These are phyloP conservation scores for Lunasporangiospora selenospora DNA, from an alignment of 192 early-diverging fungal species.

Conservation along the genomic window DNA sequence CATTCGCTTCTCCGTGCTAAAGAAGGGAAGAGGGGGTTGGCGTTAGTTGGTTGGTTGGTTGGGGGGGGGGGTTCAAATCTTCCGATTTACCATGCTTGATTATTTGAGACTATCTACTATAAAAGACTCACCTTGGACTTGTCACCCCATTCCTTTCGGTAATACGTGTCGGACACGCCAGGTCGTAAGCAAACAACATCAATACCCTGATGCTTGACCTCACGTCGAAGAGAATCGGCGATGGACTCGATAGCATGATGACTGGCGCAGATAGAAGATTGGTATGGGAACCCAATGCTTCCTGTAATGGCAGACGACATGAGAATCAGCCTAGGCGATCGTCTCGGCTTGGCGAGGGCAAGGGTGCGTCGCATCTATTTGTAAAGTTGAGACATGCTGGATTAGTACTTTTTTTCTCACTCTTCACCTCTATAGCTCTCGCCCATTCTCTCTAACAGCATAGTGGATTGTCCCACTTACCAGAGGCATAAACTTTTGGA, in stretches of 20 bases:
- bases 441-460: too few relatives aligned
- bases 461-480: too few relatives aligned
- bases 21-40: too few relatives aligned
- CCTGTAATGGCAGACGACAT: constrained; percentile 33
- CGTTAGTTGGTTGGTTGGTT: background rate
- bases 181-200: constrained; percentile 45
- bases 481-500: constrained; percentile 36
- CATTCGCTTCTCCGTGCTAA: background rate
- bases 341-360: constrained; percentile 27
- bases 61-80: background rate
- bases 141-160: constrained; percentile 23
- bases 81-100: too few relatives aligned
- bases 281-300: constrained; percentile 34
- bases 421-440: too few relatives aligned
- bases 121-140: constrained; percentile 9
- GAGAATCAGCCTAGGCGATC: constrained; percentile 28
- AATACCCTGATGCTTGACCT: constrained; percentile 55
- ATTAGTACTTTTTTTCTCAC: too few relatives aligned
- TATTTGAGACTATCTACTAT: too few relatives aligned
- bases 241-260: constrained; percentile 57
- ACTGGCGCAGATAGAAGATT: constrained; percentile 49
- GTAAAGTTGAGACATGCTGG: too few relatives aligned
- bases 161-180: constrained; percentile 20
- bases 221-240: constrained; percentile 50
- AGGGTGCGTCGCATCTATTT: constrained; percentile 38